phyloP scores from a whole-genome alignment of 495 filamentous ascomycete genomes.

The Penicillium ochrochloron region DNA sequence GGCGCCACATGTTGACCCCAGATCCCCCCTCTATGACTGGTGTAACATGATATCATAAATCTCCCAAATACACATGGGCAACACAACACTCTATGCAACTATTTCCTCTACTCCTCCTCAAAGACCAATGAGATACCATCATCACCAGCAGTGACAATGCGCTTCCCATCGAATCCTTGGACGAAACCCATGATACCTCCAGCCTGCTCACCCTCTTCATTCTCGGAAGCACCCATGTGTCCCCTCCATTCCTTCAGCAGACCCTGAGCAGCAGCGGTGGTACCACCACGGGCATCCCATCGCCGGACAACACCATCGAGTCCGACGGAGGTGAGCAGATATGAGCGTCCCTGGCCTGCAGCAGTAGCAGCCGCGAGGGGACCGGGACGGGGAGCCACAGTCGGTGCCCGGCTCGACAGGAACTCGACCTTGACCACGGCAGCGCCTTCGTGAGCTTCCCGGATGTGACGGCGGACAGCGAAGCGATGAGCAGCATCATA shows the following conservation, averaged over 20 bases:
- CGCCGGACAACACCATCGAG: conserved; percentile 85
- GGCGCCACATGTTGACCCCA: neutral
- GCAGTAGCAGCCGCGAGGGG: conserved; percentile 33
- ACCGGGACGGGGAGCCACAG: conserved; percentile 31
- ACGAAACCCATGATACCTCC: conserved; percentile 91
- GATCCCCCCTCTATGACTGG: conserved; percentile 13
- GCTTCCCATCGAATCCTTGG: conserved; percentile 67
- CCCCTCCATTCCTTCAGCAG: conserved; percentile 81
- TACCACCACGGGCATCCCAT: conserved; percentile 87
- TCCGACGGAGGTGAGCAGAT: conserved; percentile 77
- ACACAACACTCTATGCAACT: conserved; percentile 15
- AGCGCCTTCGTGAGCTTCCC: conserved; percentile 76
- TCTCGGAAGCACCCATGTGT: conserved; percentile 78
- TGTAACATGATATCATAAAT: conserved; percentile 34
- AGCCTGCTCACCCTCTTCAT: conserved; percentile 55
- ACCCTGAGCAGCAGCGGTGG: conserved; percentile 63
- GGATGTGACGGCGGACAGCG: conserved; percentile 77
- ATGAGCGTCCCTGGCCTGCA: conserved; percentile 46
- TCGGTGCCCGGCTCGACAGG: conserved; percentile 50
- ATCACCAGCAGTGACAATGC: conserved; percentile 86
- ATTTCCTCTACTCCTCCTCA: conserved; percentile 50
- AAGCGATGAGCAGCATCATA: conserved; percentile 86
- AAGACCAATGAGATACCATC: conserved; percentile 77
- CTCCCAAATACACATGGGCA: conserved; percentile 12
- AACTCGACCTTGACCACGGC: conserved; percentile 94